Conservation (phyloP, 2,329 filamentous ascomycete species). For the Pseudocercospora fijiensis region DNA sequence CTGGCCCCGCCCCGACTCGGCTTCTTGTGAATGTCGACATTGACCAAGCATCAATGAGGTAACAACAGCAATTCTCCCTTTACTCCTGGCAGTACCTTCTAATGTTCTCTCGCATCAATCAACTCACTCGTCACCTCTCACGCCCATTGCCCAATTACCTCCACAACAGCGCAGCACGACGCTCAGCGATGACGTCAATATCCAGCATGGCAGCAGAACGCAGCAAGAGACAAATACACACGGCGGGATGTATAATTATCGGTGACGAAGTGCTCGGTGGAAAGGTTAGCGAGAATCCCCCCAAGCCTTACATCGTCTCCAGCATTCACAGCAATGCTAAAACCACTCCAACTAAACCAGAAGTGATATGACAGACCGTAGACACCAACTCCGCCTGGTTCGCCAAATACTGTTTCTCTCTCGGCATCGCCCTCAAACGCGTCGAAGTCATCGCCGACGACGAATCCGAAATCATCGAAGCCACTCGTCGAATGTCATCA, state of each 20-base stretch:
- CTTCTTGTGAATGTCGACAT: slow-evolving; percentile 1
- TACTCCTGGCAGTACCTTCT: neutral
- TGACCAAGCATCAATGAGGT: slow-evolving; percentile 4
- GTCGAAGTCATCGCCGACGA: slow-evolving; percentile 94
- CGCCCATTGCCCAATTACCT: slow-evolving; percentile 60
- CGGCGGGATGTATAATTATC: slow-evolving; percentile 89
- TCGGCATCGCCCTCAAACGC: slow-evolving; percentile 71
- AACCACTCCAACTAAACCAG: neutral
- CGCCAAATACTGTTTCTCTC: slow-evolving; percentile 64
- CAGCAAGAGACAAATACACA: slow-evolving; percentile 71
- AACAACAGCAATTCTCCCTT: slow-evolving; percentile 1
- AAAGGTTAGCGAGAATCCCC: slow-evolving; percentile 61
- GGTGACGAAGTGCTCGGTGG: slow-evolving; percentile 95
- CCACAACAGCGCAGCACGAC: slow-evolving; percentile 39
- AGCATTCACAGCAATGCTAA: neutral
- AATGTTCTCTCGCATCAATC: slow-evolving; percentile 77
- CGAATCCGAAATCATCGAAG: slow-evolving; percentile 84
- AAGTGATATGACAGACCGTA: slow-evolving; percentile 52
- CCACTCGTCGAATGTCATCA: slow-evolving; percentile 79
- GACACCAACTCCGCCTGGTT: slow-evolving; percentile 67
- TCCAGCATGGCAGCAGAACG: slow-evolving; percentile 55
- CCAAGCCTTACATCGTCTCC: neutral
- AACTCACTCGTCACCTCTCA: slow-evolving; percentile 70
- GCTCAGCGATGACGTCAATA: slow-evolving; percentile 48
- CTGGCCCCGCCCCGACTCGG: neutral